phyloP scores from a whole-genome alignment of 2,329 filamentous ascomycete species.

The Hymenotorrendiella dingleyae region DNA sequence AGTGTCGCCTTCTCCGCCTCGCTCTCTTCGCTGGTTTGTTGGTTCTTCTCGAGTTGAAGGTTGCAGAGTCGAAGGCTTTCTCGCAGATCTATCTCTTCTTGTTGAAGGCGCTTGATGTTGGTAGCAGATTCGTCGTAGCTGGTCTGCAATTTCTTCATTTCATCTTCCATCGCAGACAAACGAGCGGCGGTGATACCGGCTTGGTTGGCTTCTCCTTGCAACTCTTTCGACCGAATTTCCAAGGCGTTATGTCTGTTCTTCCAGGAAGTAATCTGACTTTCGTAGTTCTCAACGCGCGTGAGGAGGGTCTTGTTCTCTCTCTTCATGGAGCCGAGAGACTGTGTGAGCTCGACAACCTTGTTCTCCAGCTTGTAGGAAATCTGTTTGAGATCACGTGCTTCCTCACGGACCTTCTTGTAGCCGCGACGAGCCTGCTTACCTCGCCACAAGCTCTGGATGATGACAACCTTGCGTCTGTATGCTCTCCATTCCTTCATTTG shows the following conservation, averaged over 20 bases:
- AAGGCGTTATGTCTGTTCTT: constrained; percentile 86
- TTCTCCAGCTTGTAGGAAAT: constrained; percentile 99
- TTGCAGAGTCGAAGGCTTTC: constrained; percentile 76
- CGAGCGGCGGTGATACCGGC: constrained; percentile 91
- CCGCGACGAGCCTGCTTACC: constrained; percentile 72
- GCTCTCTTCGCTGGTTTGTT: constrained; percentile 65
- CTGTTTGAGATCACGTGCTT: constrained; percentile 96
- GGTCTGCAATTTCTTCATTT: constrained; percentile 85
- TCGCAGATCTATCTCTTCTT: constrained; percentile 81
- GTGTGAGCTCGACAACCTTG: constrained; percentile 97
- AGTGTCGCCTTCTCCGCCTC: constrained; percentile 83
- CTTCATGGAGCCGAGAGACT: constrained; percentile 87
- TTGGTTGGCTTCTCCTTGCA: constrained; percentile 95
- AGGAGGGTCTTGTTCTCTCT: constrained; percentile 86
- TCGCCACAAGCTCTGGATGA: constrained; percentile 90
- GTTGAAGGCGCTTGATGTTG: constrained; percentile 90
- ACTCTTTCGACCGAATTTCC: constrained; percentile 84
- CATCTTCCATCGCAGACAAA: constrained; percentile 85
- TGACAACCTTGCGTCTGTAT: constrained; percentile 81
- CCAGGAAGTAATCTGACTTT: constrained; percentile 93
- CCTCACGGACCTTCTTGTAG: constrained; percentile 89
- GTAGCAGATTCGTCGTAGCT: constrained; percentile 85
- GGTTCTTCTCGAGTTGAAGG: constrained; percentile 74
- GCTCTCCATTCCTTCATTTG: constrained; percentile 77
- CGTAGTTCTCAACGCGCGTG: constrained; percentile 90